Base-by-base conservation (phyloP, 306 rosid genomes). In the Herpetospermum pedunculosum region DNA sequence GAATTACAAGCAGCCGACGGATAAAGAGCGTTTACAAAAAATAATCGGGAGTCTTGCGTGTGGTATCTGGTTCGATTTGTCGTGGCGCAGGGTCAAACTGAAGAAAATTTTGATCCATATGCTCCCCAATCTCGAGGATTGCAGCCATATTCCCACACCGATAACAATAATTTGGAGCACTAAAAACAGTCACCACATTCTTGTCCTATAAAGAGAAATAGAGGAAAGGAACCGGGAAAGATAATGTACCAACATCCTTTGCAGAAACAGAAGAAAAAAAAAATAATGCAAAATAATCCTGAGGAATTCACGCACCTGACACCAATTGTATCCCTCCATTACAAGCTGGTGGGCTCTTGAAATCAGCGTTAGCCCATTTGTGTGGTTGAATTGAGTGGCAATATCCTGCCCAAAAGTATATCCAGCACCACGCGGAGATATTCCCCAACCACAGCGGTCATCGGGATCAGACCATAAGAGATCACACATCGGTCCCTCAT, bases 261-360 rank as follows among this genome's bases (percentile, higher is more conserved):
- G 9, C 21, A 68, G n/a, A 70, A 32, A 54, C 21, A 47, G 26
- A 26, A 76, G 34, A n/a, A n/a, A n/a, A n/a, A 38, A 53, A 41
- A 18, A 19, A 13, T 4, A 57, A 26, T 59, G 11, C 23, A 12
- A 78, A 76, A 53, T 40, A 2, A 37, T 23, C 32, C 29, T 14
- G 74, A 25, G 34, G 47, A 74, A 34, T 58, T 72, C 25, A 69
- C 83, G 49, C 74, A 86, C 87, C 90, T 86, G 88, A 78, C 85
- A 77, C 86, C 83, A 86, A 69, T 84, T 86, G 77, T 80, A 84
- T 44, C 88, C 90, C 70, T 86, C 90, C 90, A 86, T 84, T 40
- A 82, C 85, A 76, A 84, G 90, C 73, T 86, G 88, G 81, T 82
- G 86, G 21, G 88, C 90, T 80, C 88, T 80, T 37, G 90, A 86